Percentiles rank a stretch among this genome's conserved stretches.
phyloP scores from a whole-genome alignment of 2,329 filamentous ascomycete genomes.

The Epichloe aotearoae region DNA sequence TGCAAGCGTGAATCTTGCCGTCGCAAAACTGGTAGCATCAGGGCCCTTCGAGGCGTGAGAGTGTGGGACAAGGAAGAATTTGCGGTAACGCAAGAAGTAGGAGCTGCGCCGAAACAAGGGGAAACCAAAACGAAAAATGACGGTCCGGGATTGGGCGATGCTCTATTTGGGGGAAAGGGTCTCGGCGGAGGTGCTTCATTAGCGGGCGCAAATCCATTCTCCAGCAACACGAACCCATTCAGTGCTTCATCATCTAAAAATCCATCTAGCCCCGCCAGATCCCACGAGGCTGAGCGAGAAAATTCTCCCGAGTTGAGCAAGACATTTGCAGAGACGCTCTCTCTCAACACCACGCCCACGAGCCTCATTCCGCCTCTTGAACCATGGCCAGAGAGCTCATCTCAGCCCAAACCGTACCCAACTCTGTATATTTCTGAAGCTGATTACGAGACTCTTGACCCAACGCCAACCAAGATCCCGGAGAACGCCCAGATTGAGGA shows the following conservation, averaged over 20 bases:
- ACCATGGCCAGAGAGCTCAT: conserved; percentile 60
- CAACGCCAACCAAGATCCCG: conserved; percentile 33
- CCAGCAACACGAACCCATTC: conserved; percentile 33
- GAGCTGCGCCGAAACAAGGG: conserved; percentile 18
- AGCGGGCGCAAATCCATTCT: conserved; percentile 45
- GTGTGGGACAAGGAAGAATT: conserved; percentile 30
- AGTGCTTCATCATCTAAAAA: conserved; percentile 13
- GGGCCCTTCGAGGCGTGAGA: conserved; percentile 58
- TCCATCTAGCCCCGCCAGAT: conserved; percentile 22
- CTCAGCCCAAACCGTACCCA: conserved; percentile 60
- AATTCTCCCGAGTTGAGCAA: conserved; percentile 32
- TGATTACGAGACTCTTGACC: conserved; percentile 79
- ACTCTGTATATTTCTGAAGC: conserved; percentile 71
- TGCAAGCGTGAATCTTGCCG: conserved; percentile 70
- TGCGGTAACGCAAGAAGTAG: conserved; percentile 20
- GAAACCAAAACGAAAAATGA: conserved; percentile 21
- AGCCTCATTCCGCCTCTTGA: conserved; percentile 32
- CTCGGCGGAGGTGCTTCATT: conserved; percentile 19
- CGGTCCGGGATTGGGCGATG: conserved; percentile 44
- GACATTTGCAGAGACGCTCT: conserved; percentile 63
- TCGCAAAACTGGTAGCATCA: conserved; percentile 69
- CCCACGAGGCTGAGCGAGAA: conserved; percentile 8
- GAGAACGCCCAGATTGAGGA: conserved; percentile 31
- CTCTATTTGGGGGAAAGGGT: conserved; percentile 54
- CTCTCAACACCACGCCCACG: conserved; percentile 45